Base-by-base conservation (phyloP, 2,329 filamentous ascomycete genomes). In the Sporothrix brasiliensis region DNA sequence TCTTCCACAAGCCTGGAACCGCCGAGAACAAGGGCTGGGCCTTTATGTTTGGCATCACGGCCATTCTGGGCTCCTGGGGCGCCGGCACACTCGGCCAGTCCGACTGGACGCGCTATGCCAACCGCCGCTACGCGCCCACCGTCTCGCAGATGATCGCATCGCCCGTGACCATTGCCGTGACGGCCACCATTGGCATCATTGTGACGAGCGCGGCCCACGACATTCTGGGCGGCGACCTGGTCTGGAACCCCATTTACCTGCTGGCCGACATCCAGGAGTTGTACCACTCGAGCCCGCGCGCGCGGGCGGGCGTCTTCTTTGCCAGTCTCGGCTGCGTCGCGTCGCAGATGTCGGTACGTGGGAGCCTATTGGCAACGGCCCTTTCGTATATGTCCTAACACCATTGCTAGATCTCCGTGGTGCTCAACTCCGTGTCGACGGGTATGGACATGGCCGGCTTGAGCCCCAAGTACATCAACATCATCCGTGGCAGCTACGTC, bases 381-480 rank as follows among this genome's bases (percentile, higher is more conserved):
- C 13, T 47, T 14, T 16, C 2, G 11, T 47, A 47, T 47, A 3
- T 14, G 13, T 47, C 2, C 44, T 47, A 16, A 47, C 44, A 13
- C 44, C 41, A 2, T 47, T 47, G 13, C n/a, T 11, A 63, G 54
- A 71, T 70, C 41, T 63, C 61, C 2, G 70, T 72, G n/a, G 66
- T 71, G 11, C 76, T 85, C 1, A 87, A 86, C 73, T 80, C 80
- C 0, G 80, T 85, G 72, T 82, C 81, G 0, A 79, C 81, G 1
- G 86, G 86, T 5, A 86, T 88, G 80, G 86, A 88, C 73, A 78
- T 87, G 71, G 81, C 85, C 0, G 83, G 81, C 1, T 76, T 87
- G 0, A 82, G 82, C 69, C 85, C 85, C 0, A 80, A 78, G 50
- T 87, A 83, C 72, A 82, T 88, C 77, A 87, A 86, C 75, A 87